These are phyloP conservation scores for Berberis vulgaris DNA, from an alignment of 164 flowering plant species.

Conservation along the genomic window DNA sequence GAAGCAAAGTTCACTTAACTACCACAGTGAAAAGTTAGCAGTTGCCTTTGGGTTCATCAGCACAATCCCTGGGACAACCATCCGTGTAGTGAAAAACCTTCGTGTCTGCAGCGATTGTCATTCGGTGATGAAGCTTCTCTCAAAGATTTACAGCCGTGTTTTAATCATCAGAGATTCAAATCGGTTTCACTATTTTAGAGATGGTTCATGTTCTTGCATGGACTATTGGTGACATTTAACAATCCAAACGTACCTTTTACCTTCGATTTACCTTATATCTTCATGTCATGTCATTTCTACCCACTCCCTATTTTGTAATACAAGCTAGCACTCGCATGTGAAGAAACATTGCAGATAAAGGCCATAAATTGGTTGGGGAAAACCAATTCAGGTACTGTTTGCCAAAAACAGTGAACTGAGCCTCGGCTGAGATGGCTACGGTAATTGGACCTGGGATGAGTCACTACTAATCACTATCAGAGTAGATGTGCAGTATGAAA, in stretches of 20 bases:
- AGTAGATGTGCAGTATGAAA: too few relatives aligned
- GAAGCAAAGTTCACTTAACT: not conserved
- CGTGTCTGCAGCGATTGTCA: slow-evolving; percentile 11
- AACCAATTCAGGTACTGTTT: too few relatives aligned
- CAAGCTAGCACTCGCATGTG: not conserved
- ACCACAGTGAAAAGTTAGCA: slow-evolving; percentile 10
- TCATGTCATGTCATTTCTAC: too few relatives aligned
- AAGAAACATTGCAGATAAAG: not conserved
- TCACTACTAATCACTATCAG: too few relatives aligned
- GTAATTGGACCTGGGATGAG: too few relatives aligned
- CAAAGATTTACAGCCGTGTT: slow-evolving; percentile 6
- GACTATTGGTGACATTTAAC: slow-evolving; percentile 5
- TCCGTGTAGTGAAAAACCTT: slow-evolving; percentile 9
- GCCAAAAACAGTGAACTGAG: too few relatives aligned
- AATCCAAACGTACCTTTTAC: not conserved
- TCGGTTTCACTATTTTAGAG: slow-evolving; percentile 7
- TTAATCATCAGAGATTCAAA: slow-evolving; percentile 9
- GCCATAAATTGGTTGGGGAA: not conserved
- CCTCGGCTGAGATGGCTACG: too few relatives aligned
- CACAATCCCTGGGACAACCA: slow-evolving; percentile 5
- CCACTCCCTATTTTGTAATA: not conserved
- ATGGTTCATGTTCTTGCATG: slow-evolving; percentile 8
- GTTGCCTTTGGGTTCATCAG: slow-evolving; percentile 12
- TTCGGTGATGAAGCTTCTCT: slow-evolving; percentile 7
- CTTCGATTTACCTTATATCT: too few relatives aligned